Base-by-base conservation (phyloP, 164 flowering plant species). In the Sextonia rubra region DNA sequence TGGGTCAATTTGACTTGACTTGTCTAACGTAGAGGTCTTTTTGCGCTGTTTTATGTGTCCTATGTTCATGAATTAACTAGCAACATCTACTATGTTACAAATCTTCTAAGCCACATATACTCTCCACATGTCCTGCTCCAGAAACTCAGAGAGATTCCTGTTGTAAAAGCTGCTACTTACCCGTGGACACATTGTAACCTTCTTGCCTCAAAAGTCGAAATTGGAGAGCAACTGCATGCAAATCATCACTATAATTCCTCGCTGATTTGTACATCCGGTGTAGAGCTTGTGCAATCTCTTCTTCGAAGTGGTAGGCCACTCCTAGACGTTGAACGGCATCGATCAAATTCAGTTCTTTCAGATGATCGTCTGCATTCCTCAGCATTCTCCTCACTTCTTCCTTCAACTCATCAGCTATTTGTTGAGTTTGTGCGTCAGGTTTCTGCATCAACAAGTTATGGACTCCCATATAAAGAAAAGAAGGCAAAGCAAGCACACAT, bases 171-270 rank as follows among this genome's bases (percentile, higher is more conserved):
- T 12, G 12, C 0, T 17, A 30, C 49, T 56, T 49, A 73, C 75
- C 64, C 9, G 52, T 30, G 2, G 71, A 66, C n/a, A 66, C 55
- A 4, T 66, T 65, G 29, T 73, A 66, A 1, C 75, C 75, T 30
- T 66, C 47, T 66, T 73, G 75, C 55, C 75, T 73, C n/a, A 66
- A 47, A 1, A 66, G 64, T 29, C 75, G 64, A 37, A 73, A 73
- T 12, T 26, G 17, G 66, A 73, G 70, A 23, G 75, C 55, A 1
- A 73, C 37, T 5, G 22, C 26, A 55, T 66, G 65, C 12, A 73
- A 44, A 66, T 73, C 62, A 49, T 29, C 63, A 11, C 17, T 12
- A 12, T 30, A 3, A 3, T 47, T 47, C n/a, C 12, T 48, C 9
- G 2, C 15, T 2, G 55, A 12, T 2, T 66, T 14, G 22, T 48